Conservation (phyloP, 192 early-diverging fungal species). For the Gamsiella multidivaricata region DNA sequence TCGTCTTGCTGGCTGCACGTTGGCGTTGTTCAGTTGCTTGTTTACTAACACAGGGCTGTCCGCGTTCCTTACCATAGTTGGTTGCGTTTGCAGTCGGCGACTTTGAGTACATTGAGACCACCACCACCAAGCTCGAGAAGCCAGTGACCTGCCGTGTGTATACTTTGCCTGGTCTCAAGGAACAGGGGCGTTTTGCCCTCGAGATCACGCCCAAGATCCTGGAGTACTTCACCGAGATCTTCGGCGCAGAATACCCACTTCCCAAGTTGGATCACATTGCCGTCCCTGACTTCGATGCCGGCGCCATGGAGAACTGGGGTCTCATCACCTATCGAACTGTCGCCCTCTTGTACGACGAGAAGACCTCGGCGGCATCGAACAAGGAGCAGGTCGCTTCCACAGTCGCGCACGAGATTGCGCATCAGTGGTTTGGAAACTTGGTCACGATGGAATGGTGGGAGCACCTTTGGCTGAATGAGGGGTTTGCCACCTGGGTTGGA, state of each 20-base stretch:
- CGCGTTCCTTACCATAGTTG: too few species aligned
- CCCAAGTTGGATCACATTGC: conserved; percentile 92
- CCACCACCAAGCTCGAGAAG: conserved; percentile 66
- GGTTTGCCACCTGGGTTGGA: conserved; percentile 97
- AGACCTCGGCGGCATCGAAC: conserved; percentile 72
- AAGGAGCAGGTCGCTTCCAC: conserved; percentile 90
- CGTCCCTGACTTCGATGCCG: conserved; percentile 89
- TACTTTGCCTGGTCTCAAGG: conserved; percentile 81
- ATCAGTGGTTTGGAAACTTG: conserved; percentile 96
- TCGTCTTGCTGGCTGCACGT: too few species aligned
- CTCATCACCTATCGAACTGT: conserved; percentile 92
- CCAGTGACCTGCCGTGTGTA: conserved; percentile 89
- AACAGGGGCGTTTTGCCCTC: conserved; percentile 87
- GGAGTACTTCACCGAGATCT: conserved; percentile 90
- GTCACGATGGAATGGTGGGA: conserved; percentile 97
- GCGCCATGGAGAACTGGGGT: conserved; percentile 98
- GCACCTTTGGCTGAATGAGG: conserved; percentile 96
- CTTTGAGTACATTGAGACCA: conserved; percentile 89
- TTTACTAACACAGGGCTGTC: too few species aligned
- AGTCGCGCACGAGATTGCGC: conserved; percentile 88
- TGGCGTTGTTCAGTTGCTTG: too few species aligned
- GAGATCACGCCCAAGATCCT: conserved; percentile 81
- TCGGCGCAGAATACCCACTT: conserved; percentile 88
- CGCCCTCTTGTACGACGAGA: conserved; percentile 85
- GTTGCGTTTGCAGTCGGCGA: conserved; percentile 92